Evolutionary conservation across 805 yeast genomes (phyloP), one percentile per base, ranked within the genome.

Genomic region (Candida suzukii): DNA sequence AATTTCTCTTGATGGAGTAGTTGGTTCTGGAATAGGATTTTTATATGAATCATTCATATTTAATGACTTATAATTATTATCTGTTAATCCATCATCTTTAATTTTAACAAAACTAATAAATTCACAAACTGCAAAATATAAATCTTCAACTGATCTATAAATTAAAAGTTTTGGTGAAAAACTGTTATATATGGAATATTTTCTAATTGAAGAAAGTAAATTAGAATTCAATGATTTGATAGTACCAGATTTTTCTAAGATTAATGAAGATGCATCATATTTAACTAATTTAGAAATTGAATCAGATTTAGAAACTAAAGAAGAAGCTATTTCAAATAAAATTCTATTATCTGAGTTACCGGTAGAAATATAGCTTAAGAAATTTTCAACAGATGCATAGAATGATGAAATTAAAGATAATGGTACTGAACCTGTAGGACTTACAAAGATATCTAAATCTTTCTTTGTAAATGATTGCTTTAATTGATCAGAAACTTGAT

Each of bases 91-190:
- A 18, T 11, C 19, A 12, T 43, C 42, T 30, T 55, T 63, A 38
- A 77, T 58, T 49, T 75, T 85, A 22, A 73, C 72, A 2, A 68
- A 70, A 2, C 79, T 65, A 17, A 83, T 53, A 41, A 80, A 68
- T 47, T 80, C 84, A 53, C 84, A 80, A 20, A 82, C 64, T 2
- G 81, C 63, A 54, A 80, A 81, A 8, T 81, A 71, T 28, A 88
- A 64, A 53, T 88, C 96, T 35, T 84, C 74, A 10, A 86, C 64
- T 0, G 97, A 81, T 19, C 88, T 74, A 60, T 87, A 83, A 17
- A 88, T 71, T 2, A 88, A 73, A 18, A 83, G 63, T 40, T 71
- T 73, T 0, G 96, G 96, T 41, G 87, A 61, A 2, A 85, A 53
- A n/a, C 71, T 69, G 4, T 73, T 66, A 50, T 83, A 81, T 11